Percentiles rank a stretch among this genome's conserved stretches.
Evolutionary conservation across 106 monocot species (phyloP).

Genomic region (Narthecium ossifragum): DNA sequence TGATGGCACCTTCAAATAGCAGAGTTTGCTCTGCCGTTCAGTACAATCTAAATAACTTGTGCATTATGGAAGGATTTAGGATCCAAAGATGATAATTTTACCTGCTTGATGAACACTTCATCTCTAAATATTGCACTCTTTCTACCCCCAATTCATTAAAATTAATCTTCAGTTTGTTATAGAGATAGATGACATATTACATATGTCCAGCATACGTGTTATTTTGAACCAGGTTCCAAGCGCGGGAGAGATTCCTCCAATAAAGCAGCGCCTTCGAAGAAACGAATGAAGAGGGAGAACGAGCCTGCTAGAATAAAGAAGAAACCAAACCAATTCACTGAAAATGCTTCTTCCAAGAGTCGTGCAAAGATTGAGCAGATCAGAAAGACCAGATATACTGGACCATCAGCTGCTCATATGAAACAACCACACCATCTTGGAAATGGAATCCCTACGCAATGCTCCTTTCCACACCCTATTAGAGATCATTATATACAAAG

Average conservation of each 20-base stretch:
- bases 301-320: not conserved
- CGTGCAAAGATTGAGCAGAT: not conserved
- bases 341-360: not conserved
- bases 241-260: not conserved
- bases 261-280: not conserved
- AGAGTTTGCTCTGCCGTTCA: too few relatives aligned
- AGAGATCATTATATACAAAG: too few relatives aligned
- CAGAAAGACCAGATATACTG: not conserved
- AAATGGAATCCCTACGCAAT: not conserved
- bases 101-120: not conserved
- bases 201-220: not conserved
- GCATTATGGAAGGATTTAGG: not conserved
- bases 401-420: not conserved
- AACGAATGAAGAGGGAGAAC: not conserved
- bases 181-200: too few relatives aligned
- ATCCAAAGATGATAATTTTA: too few relatives aligned
- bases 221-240: not conserved
- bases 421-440: not conserved
- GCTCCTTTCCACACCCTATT: too few relatives aligned
- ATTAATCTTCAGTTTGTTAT: not conserved
- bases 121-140: not conserved
- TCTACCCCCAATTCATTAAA: not conserved
- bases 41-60: not conserved
- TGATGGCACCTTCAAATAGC: too few relatives aligned
- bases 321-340: not conserved